Evolutionary conservation across 2,329 filamentous ascomycete species (phyloP), one percentile per base, ranked within the genome.

Genomic region (Fusarium sp.): DNA sequence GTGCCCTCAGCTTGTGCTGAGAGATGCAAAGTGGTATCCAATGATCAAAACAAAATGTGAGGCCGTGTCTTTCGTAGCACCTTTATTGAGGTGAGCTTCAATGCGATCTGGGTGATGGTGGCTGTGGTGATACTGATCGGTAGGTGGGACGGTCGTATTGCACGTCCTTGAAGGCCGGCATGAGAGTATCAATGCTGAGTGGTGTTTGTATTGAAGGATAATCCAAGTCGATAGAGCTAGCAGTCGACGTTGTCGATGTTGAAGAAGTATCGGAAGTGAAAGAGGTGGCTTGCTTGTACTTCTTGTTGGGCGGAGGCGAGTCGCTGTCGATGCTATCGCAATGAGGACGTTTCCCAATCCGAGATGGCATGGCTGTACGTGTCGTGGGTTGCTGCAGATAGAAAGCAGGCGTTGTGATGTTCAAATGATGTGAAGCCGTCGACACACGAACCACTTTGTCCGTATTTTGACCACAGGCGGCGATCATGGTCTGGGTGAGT

Each of bases 251-350:
- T 18, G 68, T 56, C 14, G 76, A 75, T n/a, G 71, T 69, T 28
- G 71, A 65, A 24, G 76, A 78, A 16, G 56, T 64, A 38, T 74
- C 65, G 13, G 76, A 78, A 22, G 68, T 68, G 68, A 78, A 70
- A 22, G 76, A 77, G 11, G 70, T 74, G 28, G 75, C 63, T 55
- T 77, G 76, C 48, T 78, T 78, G 50, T 68, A 69, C 56, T 78
- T 78, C 44, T 78, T 78, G 58, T 47, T 75, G 5, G 76, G 73
- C 22, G 76, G 64, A 30, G 70, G 66, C n/a, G 75, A 71, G 31
- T 72, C 68, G 14, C 51, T 63, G 15, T 71, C 72, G 57, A 70
- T 61, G 38, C 65, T 75, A 41, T 73, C 69, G 13, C 68, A 74
- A 62, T 67, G 75, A 35, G 67, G 68, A 33, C 76, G 76, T 50